Conservation (phyloP, 2,329 filamentous ascomycete genomes). For the Paradendryphiella salina region DNA sequence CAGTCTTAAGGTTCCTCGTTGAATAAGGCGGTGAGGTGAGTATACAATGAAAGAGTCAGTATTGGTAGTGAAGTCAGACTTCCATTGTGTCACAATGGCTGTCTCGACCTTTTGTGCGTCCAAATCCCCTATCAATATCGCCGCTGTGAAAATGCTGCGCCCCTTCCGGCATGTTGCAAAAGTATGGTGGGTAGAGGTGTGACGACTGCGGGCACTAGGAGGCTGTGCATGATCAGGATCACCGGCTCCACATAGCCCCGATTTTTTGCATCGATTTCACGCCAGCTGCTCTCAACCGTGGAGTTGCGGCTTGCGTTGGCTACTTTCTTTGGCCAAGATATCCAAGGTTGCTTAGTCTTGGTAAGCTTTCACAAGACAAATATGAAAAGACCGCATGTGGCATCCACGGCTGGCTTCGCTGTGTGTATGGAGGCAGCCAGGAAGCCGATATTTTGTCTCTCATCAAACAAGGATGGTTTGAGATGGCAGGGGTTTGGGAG, state of each 20-base stretch:
- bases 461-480: not conserved
- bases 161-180: constrained; percentile 11
- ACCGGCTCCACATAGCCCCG: constrained; percentile 11
- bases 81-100: constrained; percentile 7
- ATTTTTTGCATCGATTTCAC: constrained; percentile 6
- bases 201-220: constrained; percentile 14
- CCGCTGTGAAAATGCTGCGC: constrained; percentile 17
- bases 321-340: constrained; percentile 12
- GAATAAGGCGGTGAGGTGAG: constrained; percentile 5
- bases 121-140: constrained; percentile 4
- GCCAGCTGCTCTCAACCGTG: constrained; percentile 22
- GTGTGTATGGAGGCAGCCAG: not conserved
- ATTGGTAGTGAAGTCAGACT: not conserved
- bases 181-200: constrained; percentile 5
- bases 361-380: not conserved
- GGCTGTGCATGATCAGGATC: constrained; percentile 20
- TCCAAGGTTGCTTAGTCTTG: not conserved
- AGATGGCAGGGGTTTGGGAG: too few species aligned
- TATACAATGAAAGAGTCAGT: not conserved
- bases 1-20: not conserved
- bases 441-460: not conserved
- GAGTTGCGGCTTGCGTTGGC: constrained; percentile 1
- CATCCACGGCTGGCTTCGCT: not conserved
- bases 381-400: not conserved
- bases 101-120: constrained; percentile 13